Base-by-base conservation (phyloP, 2,329 filamentous ascomycete genomes). In the Sporothrix protearum region DNA sequence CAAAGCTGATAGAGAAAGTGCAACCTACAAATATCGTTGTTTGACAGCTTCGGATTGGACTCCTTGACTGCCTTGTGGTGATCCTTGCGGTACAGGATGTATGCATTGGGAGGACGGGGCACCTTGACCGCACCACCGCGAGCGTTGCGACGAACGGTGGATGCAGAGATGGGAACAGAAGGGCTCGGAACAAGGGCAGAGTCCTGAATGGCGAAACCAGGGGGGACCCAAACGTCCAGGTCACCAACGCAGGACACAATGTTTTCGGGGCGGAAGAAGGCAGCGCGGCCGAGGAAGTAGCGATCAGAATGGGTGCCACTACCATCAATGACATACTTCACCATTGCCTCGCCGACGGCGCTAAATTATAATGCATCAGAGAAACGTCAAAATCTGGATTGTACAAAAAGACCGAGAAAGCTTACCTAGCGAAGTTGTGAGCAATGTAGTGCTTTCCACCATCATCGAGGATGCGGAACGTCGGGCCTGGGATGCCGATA, bases 11-110 rank as follows among this genome's bases (percentile, higher is more conserved):
- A 5, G 36, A 3, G 9, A 39, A 19, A 12, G 3, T 10, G n/a
- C 4, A 19, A 77, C 81, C 80, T 76, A 83, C 81, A 83, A 63
- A 83, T 82, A 68, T 82, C 78, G 64, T 82, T 83, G 77, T 83
- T 83, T 42, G 79, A 78, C 33, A 83, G 78, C 16, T 75, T 75
- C 2, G 80, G 80, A 61, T 81, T 78, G 19, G 72, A 72, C 3
- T 75, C 71, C 75, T 81, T 81, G 53, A 83, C 74, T 12, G 75
- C 57, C 19, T 75, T 75, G 74, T 83, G 81, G 33, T 78, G 76
- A 45, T 82, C 80, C 72, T 80, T 80, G 73, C 82, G 81, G 66
- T 82, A 83, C 22, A 83, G 74, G 51, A 83, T 83, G 76, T 80
- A 83, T 5, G 81, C 80, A 73, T 83, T 83, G 19, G 80, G 79